Evolutionary conservation across 106 monocot species (phyloP), one percentile per base, ranked within the genome.

Genomic region (Hemerocallis citrina): DNA sequence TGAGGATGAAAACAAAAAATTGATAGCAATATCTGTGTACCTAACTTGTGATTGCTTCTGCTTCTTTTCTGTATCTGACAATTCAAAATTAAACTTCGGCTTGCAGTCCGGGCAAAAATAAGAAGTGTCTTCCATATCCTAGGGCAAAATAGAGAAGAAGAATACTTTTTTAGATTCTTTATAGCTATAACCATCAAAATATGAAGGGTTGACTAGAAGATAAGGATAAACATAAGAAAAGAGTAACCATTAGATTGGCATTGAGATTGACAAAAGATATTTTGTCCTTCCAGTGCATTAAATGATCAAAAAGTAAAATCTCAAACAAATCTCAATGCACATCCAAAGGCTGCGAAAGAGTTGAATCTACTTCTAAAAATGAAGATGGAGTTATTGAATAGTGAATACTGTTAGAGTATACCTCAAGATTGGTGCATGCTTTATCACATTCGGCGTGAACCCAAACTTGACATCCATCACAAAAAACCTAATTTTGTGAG

Each of bases 31-130:
- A 3, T 42, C 9, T 49, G 22, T 57, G 33, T 55, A 89, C 89
- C 74, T 83, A 63, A 39, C 65, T 60, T 63, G 48, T 46, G 57
- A 37, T 23, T 60, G 55, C 16, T 67, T 79, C 23, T 51, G 55
- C 19, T 64, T 79, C 23, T 77, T 76, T 33, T 74, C 74, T 52
- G 74, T 57, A 54, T 77, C 73, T 28, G 75, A 45, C 30, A 63
- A 40, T 68, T 74, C 68, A 55, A 32, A 68, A 51, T 64, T 78
- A 34, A 50, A 74, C 56, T 85, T 91, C 28, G 70, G 36, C 49
- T 79, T 92, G 81, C 98, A 98, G 15, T 92, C 82, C 35, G 92
- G 92, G 54, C 92, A 98, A 65, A 74, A 88, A 59, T 98, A 98
- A 49, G 86, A 69, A 27, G 58, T 55, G 34, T 57, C 51, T 62